Evolutionary conservation across 805 yeast species (phyloP).

Genomic region (Sugiyamaella valdiviana): DNA sequence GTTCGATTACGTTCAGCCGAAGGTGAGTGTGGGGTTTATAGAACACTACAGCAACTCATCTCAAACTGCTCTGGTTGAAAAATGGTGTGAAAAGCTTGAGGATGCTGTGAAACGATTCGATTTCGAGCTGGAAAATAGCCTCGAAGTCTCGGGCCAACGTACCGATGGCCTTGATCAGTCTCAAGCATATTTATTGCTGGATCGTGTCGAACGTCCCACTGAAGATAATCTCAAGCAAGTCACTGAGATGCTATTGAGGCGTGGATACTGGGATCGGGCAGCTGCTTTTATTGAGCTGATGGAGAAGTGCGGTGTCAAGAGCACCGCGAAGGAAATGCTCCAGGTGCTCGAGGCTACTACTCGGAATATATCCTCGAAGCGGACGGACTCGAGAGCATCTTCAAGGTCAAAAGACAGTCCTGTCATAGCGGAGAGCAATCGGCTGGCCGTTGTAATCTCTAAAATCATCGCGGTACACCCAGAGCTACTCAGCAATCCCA

Average conservation of each 20-base stretch:
- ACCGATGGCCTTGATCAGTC: conserved; percentile 1
- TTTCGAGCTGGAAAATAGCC: neutral
- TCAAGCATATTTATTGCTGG: neutral
- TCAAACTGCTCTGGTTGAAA: conserved; percentile 7
- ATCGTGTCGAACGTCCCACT: neutral
- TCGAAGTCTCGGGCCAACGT: neutral
- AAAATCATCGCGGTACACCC: conserved; percentile 16
- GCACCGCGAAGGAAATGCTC: conserved; percentile 13
- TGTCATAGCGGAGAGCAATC: conserved; percentile 1
- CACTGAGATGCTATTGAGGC: conserved; percentile 7
- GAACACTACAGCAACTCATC: conserved; percentile 8
- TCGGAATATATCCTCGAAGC: conserved; percentile 6
- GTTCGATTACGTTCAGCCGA: conserved; percentile 19
- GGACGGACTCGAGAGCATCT: neutral
- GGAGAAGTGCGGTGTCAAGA: conserved; percentile 6
- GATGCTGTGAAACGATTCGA: conserved; percentile 1
- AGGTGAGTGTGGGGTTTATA: conserved; percentile 17
- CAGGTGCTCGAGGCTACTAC: conserved; percentile 17
- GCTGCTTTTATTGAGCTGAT: conserved; percentile 13
- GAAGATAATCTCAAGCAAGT: conserved; percentile 9
- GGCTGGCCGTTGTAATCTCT: conserved; percentile 10
- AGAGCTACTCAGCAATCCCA: conserved; percentile 17
- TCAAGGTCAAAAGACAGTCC: neutral
- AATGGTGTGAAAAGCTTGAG: conserved; percentile 13
- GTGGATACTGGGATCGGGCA: conserved; percentile 14